phyloP scores from a whole-genome alignment of 148 eudicot species.

The Rhododendron molle region DNA sequence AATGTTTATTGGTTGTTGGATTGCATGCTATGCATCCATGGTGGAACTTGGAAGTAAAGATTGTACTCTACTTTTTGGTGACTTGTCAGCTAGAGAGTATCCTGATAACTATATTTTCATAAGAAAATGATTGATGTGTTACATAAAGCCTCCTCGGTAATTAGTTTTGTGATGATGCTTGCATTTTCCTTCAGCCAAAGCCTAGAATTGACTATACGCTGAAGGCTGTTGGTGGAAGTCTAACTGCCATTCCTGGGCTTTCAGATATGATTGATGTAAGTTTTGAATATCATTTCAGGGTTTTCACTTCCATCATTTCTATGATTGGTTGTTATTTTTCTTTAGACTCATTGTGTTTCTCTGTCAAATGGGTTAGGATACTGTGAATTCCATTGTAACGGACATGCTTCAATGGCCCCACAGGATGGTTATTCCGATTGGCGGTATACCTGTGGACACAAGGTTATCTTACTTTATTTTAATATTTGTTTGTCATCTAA shows the following conservation, averaged over 20 bases:
- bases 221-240: slow-evolving; percentile 95
- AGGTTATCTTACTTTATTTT: slow-evolving; percentile 38
- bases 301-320: slow-evolving; percentile 5
- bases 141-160: not conserved
- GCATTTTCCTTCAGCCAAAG: slow-evolving; percentile 60
- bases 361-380: slow-evolving; percentile 51
- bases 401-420: slow-evolving; percentile 98
- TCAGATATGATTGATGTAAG: slow-evolving; percentile 97
- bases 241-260: slow-evolving; percentile 93
- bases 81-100: slow-evolving; percentile 1
- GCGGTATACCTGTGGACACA: slow-evolving; percentile 66
- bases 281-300: not conserved
- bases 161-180: slow-evolving; percentile 5
- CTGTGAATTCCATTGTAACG: slow-evolving; percentile 71
- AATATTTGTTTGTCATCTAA: not conserved
- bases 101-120: not conserved
- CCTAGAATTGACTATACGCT: slow-evolving; percentile 86
- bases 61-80: not conserved
- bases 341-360: slow-evolving; percentile 8
- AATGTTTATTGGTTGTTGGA: not conserved
- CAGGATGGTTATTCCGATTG: slow-evolving; percentile 97
- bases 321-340: slow-evolving; percentile 10
- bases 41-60: not conserved
- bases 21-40: not conserved
- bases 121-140: not conserved